These are phyloP conservation scores for Rusavskia elegans DNA, from an alignment of 495 filamentous ascomycete genomes.

Conservation along the genomic window DNA sequence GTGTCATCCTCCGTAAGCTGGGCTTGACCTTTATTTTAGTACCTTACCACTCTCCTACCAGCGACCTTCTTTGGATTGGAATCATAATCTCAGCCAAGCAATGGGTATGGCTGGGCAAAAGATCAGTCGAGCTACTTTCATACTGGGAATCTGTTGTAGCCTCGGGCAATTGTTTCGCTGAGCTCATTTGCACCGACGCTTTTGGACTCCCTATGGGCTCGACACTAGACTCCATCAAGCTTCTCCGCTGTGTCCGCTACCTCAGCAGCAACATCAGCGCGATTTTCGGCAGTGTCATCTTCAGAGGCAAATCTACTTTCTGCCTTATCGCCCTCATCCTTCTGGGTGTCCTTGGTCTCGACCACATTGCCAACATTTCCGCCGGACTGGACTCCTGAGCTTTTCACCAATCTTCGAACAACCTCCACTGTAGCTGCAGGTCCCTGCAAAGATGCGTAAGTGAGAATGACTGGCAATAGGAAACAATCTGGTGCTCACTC, in stretches of 20 bases:
- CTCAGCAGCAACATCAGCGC: conserved; percentile 15
- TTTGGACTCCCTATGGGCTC: too few relatives aligned
- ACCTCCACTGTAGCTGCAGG: conserved; percentile 34
- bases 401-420: conserved; percentile 19
- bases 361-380: neutral
- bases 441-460: conserved; percentile 8
- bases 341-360: neutral
- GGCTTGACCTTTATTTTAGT: too few relatives aligned
- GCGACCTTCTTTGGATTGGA: too few relatives aligned
- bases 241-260: conserved; percentile 15
- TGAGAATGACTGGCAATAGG: neutral
- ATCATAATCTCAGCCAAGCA: too few relatives aligned
- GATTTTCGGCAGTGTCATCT: neutral
- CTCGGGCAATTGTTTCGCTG: too few relatives aligned
- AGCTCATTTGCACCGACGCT: too few relatives aligned
- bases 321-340: neutral
- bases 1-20: too few relatives aligned
- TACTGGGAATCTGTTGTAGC: too few relatives aligned
- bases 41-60: too few relatives aligned
- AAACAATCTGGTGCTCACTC: conserved; percentile 11
- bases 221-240: conserved; percentile 5
- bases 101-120: too few relatives aligned
- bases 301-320: neutral
- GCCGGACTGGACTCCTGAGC: neutral
- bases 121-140: too few relatives aligned